Evolutionary conservation across 2,329 filamentous ascomycete genomes (phyloP), one percentile per base, ranked within the genome.

Genomic region (Mariannaea elegans): DNA sequence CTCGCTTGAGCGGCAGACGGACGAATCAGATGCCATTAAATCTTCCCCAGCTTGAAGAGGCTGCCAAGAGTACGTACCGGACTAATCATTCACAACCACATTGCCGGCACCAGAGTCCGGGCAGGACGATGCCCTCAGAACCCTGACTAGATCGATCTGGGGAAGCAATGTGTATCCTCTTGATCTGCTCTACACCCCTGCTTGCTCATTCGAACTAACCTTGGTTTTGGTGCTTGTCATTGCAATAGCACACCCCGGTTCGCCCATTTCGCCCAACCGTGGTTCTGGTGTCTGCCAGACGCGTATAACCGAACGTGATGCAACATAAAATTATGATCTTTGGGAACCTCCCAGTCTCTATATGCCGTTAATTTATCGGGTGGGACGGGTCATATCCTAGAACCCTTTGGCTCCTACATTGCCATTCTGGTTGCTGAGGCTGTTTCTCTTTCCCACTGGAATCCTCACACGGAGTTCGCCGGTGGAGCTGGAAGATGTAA

Each of bases 1-100:
- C 39, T 29, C 39, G 46, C 24, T 18, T 18, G 16, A 21, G 42
- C 16, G 24, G 9, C 31, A 32, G 32, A 16, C 21, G 16, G 29
- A 41, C 44, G 32, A 55, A 55, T 48, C 52, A 55, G n/a, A 24
- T 12, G 27, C 23, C 52, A 12, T 31, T 21, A 32, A 16, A 41
- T 23, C 18, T 55, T 41, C 52, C 34, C 52, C 52, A 42, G 38
- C 24, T 27, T 27, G 24, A 27, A 27, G 9, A 27, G 24, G 9
- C 24, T 9, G 24, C 24, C 16, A 24, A 48, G 2, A 23, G 19
- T 21, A 23, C 13, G 32, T 41, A 19, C 38, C 23, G 10, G 38
- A 46, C 31, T 16, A 14, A 29, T 13, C 38, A 21, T 19, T 21
- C 16, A 23, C 18, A 21, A 21, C 31, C 9, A 10, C 36, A 6